phyloP scores from a whole-genome alignment of 2,329 filamentous ascomycete genomes.

The Bretziella fagacearum region DNA sequence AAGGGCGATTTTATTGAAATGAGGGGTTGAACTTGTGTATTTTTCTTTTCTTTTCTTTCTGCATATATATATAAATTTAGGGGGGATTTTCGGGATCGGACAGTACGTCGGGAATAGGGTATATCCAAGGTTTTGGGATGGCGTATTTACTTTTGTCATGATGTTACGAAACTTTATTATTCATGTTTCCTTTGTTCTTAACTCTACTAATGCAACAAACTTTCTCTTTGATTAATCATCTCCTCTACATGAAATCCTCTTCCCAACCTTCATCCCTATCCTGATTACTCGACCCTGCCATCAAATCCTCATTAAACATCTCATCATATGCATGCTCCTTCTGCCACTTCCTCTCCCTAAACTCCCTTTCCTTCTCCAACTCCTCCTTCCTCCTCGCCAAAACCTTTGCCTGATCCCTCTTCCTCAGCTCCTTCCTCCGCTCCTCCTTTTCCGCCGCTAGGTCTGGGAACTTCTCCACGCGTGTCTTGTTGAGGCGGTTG shows the following conservation, averaged over 20 bases:
- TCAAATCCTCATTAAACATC: conserved; percentile 65
- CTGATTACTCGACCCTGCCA: conserved; percentile 68
- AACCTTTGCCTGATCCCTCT: conserved; percentile 47
- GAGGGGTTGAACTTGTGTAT: too few relatives aligned
- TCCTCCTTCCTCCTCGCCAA: conserved; percentile 60
- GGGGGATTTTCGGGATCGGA: too few relatives aligned
- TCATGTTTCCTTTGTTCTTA: conserved; percentile 3
- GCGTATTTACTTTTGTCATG: not conserved
- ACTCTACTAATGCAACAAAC: not conserved
- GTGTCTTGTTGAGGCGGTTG: conserved; percentile 97
- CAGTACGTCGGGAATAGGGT: not conserved
- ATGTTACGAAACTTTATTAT: not conserved
- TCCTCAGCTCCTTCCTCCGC: conserved; percentile 51
- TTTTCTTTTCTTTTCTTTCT: too few relatives aligned
- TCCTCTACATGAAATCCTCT: conserved; percentile 90
- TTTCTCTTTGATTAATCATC: conserved; percentile 18
- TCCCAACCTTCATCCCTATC: conserved; percentile 60
- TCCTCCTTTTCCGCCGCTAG: conserved; percentile 69
- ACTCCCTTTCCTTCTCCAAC: conserved; percentile 53
- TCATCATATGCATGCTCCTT: conserved; percentile 98
- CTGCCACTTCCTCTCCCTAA: conserved; percentile 79
- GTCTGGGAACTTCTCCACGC: conserved; percentile 73
- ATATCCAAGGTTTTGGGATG: not conserved
- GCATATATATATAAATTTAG: too few relatives aligned
- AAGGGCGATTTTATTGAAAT: too few relatives aligned